Base-by-base conservation (phyloP, 2,329 filamentous ascomycete genomes). In the Zelopaecilomyces penicillatus region DNA sequence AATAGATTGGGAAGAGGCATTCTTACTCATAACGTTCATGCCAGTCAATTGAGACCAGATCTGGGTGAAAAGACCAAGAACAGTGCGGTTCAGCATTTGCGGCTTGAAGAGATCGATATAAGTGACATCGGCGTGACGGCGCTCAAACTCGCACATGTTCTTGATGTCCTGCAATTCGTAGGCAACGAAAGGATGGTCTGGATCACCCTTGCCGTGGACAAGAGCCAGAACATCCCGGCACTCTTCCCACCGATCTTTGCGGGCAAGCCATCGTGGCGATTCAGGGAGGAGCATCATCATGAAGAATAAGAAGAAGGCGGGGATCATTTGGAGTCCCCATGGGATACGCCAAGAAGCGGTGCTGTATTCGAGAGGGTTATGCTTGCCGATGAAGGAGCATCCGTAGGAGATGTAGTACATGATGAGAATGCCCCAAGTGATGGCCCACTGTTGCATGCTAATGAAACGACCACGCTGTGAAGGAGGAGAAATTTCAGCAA, bases 81-180 rank as follows among this genome's bases (percentile, higher is more conserved):
- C 35, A 1, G 75, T 78, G 4, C 75, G 66, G 54, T 70, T 69
- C 59, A 76, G 66, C 58, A 76, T 68, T 80, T 83, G 33, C 78
- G 85, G 84, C 52, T 74, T 76, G 65, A 93, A 75, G 1, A 93
- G 74, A 57, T 91, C 85, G 2, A 81, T 53, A 58, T 85, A 87
- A 6, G 77, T 78, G 19, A 86, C 82, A 51, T 88, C 74, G 10
- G 78, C 68, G 58, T 87, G 84, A 28, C 73, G 67, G 12, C 78
- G 74, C 63, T 93, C 86, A 50, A 90, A 85, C 41, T 87, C 82
- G 54, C 83, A 77, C 62, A 81, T 82, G 34, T 83, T 78, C 51
- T 78, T 76, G 58, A 93, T 91, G 52, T 90, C 85, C 19, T 78
- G 67, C 59, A 85, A 67, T 60, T 93, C 87, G 30, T 69, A 74